Evolutionary conservation across 2,329 filamentous ascomycete genomes (phyloP).

Genomic region (Lecanosticta acicola): DNA sequence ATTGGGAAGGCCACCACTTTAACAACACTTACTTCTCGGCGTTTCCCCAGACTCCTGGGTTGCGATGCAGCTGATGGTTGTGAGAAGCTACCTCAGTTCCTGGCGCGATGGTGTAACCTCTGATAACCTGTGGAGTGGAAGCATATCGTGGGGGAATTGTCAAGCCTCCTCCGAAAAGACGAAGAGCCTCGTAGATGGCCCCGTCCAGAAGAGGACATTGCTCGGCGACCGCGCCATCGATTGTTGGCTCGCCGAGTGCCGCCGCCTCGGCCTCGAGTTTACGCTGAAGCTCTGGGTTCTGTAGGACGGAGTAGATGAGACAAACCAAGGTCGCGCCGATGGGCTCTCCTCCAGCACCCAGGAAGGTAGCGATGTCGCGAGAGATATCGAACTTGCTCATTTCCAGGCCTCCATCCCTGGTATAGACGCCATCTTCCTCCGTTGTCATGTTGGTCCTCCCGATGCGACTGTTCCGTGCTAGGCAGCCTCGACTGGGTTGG

Average conservation of each 20-base stretch:
- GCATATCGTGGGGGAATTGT: not conserved
- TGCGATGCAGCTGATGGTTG: slow-evolving; percentile 1
- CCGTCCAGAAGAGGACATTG: slow-evolving; percentile 18
- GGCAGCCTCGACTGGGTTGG: slow-evolving; percentile 30
- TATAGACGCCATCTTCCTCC: not conserved
- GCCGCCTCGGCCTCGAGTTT: slow-evolving; percentile 21
- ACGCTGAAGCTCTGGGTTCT: slow-evolving; percentile 14
- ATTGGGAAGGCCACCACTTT: not conserved
- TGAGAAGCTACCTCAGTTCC: not conserved
- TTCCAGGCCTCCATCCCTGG: not conserved
- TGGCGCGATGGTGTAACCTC: not conserved
- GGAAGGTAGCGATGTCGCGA: not conserved
- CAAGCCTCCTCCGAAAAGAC: slow-evolving; percentile 24
- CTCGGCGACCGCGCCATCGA: slow-evolving; percentile 18
- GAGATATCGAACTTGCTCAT: not conserved
- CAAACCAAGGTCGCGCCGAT: slow-evolving; percentile 24
- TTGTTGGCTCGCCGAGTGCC: slow-evolving; percentile 10
- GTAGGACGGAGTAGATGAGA: slow-evolving; percentile 24
- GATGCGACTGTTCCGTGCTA: slow-evolving; percentile 7
- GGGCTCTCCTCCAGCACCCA: not conserved
- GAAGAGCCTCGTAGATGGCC: slow-evolving; percentile 25
- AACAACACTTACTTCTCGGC: not conserved
- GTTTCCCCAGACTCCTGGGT: not conserved
- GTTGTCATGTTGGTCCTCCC: not conserved
- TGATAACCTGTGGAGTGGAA: not conserved